These are phyloP conservation scores for Neofusicoccum sp. DNA, from an alignment of 2,329 filamentous ascomycete genomes.

Conservation along the genomic window DNA sequence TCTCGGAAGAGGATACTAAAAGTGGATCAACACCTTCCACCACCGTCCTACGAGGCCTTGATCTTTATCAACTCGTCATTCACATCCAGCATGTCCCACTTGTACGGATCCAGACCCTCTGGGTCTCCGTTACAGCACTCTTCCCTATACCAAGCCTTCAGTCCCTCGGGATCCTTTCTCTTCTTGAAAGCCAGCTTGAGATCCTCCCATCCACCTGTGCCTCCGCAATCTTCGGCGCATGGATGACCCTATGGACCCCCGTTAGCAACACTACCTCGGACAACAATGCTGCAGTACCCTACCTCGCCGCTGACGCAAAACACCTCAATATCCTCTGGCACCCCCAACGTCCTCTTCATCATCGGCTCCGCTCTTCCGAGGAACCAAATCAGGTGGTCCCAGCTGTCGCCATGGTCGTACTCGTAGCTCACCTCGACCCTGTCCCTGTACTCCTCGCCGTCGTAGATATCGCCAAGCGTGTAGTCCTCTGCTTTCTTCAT, in stretches of 20 bases:
- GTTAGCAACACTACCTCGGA: neutral
- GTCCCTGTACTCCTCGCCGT: neutral
- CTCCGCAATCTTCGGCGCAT: slow-evolving; percentile 3
- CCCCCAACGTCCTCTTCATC: neutral
- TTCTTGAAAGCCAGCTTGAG: slow-evolving; percentile 12
- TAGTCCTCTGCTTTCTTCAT: neutral
- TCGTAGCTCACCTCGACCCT: neutral
- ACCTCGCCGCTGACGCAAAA: slow-evolving; percentile 5
- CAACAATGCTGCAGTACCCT: neutral
- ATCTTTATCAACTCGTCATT: neutral
- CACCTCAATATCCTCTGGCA: neutral
- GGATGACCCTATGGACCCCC: neutral
- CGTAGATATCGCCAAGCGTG: neutral
- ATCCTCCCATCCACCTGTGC: neutral
- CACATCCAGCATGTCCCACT: slow-evolving; percentile 8
- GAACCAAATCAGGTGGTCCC: neutral
- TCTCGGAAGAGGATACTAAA: no score
- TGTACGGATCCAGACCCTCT: slow-evolving; percentile 2
- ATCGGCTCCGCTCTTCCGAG: neutral
- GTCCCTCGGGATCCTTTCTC: neutral
- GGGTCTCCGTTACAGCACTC: neutral
- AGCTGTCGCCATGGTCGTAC: slow-evolving; percentile 7
- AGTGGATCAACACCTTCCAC: no score
- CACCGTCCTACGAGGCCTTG: neutral
- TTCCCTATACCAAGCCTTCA: slow-evolving; percentile 9